phyloP scores from a whole-genome alignment of 2,329 filamentous ascomycete genomes.

The Mycosphaerella sp. region DNA sequence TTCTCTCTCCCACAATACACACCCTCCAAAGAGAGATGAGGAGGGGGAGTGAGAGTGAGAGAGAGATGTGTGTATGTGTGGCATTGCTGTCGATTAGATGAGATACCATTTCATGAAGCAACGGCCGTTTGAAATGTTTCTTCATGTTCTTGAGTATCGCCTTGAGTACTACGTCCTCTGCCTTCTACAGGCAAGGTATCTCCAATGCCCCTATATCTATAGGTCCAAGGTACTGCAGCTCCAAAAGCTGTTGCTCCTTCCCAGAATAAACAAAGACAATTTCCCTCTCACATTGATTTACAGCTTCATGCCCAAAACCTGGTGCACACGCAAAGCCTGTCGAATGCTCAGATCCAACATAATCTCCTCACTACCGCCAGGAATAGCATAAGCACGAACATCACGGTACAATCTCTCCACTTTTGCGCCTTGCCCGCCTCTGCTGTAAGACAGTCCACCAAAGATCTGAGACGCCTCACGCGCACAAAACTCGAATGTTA shows the following conservation, averaged over 20 bases:
- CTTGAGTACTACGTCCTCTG: neutral
- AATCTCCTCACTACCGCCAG: constrained; percentile 93
- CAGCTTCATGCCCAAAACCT: constrained; percentile 93
- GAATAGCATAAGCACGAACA: constrained; percentile 89
- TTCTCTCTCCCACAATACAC: neutral
- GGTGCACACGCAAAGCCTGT: constrained; percentile 79
- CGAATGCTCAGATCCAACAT: constrained; percentile 96
- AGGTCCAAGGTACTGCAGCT: too few relatives aligned
- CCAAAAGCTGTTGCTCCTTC: too few relatives aligned
- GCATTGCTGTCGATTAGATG: neutral
- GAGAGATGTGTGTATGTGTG: neutral
- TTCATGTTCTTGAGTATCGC: neutral
- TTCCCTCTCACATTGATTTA: constrained; percentile 41
- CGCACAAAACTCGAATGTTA: constrained; percentile 96
- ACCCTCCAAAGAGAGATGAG: too few relatives aligned
- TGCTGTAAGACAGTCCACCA: constrained; percentile 83
- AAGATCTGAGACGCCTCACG: constrained; percentile 97
- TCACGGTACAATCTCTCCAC: constrained; percentile 92
- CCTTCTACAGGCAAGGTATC: neutral
- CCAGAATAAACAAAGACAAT: too few relatives aligned
- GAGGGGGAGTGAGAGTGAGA: too few relatives aligned
- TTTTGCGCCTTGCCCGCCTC: constrained; percentile 92
- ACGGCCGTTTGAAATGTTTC: neutral
- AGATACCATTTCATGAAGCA: constrained; percentile 5
- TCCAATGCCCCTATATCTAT: neutral